Percentiles rank a stretch among this genome's conserved stretches.
Evolutionary conservation across 768 basidiomycete species (phyloP).

Genomic region (Candolleomyces aberdarensis): DNA sequence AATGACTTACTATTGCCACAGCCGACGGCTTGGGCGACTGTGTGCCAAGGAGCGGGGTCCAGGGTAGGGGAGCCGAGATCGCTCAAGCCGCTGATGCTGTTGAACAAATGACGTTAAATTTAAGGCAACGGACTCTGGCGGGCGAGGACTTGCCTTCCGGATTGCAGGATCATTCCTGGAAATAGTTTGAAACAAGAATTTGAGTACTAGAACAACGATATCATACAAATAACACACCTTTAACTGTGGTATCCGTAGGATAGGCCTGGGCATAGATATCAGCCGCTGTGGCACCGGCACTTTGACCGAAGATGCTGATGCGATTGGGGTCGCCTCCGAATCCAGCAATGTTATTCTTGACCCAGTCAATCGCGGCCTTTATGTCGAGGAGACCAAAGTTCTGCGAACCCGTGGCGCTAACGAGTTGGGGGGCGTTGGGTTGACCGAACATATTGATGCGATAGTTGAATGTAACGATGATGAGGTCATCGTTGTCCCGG

Average conservation of each 20-base stretch:
- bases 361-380: constrained; percentile 45
- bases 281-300: constrained; percentile 31
- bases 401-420: constrained; percentile 18
- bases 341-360: constrained; percentile 42
- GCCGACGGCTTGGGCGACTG: constrained; percentile 26
- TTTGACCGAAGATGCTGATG: constrained; percentile 34
- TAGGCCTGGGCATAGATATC: constrained; percentile 34
- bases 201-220: not conserved
- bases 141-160: constrained; percentile 27
- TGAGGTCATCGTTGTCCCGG: constrained; percentile 30
- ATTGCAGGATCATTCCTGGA: constrained; percentile 32
- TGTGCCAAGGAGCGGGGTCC: constrained; percentile 26
- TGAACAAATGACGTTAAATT: no score
- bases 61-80: constrained; percentile 12
- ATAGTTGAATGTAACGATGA: constrained; percentile 36
- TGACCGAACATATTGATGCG: constrained; percentile 37
- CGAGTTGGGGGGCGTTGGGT: constrained; percentile 37
- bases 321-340: constrained; percentile 33
- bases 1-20: constrained; percentile 27
- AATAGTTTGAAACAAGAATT: not conserved
- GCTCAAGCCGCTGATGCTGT: constrained; percentile 13
- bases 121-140: not conserved
- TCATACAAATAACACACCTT: constrained; percentile 12
- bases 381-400: constrained; percentile 39
- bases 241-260: constrained; percentile 29